Evolutionary conservation across 257 asterid species (phyloP), one percentile per base, ranked within the genome.

Genomic region (Petrea volubilis): DNA sequence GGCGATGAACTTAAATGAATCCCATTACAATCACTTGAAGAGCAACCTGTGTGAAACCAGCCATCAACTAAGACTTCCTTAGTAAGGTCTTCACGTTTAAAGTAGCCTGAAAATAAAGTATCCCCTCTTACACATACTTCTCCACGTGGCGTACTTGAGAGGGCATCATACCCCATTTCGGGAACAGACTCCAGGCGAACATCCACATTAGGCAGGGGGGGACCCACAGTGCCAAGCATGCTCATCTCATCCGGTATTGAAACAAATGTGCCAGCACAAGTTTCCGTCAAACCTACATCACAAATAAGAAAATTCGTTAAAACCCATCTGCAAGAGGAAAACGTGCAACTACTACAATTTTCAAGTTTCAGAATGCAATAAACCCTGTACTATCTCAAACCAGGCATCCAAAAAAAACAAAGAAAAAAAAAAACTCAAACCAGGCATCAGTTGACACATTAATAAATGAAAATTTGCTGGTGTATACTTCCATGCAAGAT

Each of bases 11-110:
- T 23, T 11, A 11, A 65, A 67, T 28, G 40, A 50, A 33, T 74
- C 31, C 9, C 44, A 24, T 27, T 44, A 7, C 1, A 64, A 44
- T 51, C 31, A 34, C 17, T 34, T 0, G 34, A 46, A 47, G 57
- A 34, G 17, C 21, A 73, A 89, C 96, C 96, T 83, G 96, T 89
- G 74, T 89, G 96, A 82, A 87, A 87, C 96, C 96, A 89, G 68
- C 96, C 96, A 68, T 87, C 93, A 49, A 78, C 65, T 21, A 87
- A 57, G 50, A 85, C 96, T 79, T 89, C 96, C 58, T 77, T 77
- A 14, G 96, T 89, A 29, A 89, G 91, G 76, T 87, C 93, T 41
- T 89, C 91, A 14, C 90, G 91, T 67, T 89, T 89, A 66, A 43
- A 80, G 75, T 89, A 89, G 40, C 96, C 96, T 31, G 94, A 80